These are phyloP conservation scores for Oropetium thomaeum DNA, from an alignment of 176 grass and related monocot genomes.

Conservation along the genomic window DNA sequence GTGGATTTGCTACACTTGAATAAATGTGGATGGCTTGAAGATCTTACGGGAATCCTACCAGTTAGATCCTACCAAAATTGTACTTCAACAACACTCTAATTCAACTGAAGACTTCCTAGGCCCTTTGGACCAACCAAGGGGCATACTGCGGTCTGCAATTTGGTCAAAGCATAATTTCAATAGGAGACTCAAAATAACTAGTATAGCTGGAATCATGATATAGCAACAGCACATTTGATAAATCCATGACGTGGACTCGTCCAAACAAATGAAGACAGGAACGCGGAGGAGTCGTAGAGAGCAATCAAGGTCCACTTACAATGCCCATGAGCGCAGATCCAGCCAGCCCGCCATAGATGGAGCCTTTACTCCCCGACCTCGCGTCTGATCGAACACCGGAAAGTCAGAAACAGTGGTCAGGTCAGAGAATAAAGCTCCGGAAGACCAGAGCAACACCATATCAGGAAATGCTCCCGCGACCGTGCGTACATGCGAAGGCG, in stretches of 20 bases:
- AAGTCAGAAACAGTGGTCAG: slow-evolving; percentile 20
- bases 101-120: slow-evolving; percentile 16
- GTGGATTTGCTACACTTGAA: background rate
- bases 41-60: background rate
- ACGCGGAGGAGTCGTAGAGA: background rate
- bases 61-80: background rate
- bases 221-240: slow-evolving; percentile 6
- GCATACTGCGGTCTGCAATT: background rate
- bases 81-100: background rate
- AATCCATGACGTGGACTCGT: background rate
- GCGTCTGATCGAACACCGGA: slow-evolving; percentile 56
- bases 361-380: slow-evolving; percentile 79
- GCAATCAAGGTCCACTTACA: slow-evolving; percentile 47
- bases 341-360: slow-evolving; percentile 73
- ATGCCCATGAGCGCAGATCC: slow-evolving; percentile 77
- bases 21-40: background rate
- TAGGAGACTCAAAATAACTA: background rate
- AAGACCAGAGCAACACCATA: background rate
- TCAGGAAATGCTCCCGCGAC: background rate
- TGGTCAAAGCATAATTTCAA: slow-evolving; percentile 1
- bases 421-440: slow-evolving; percentile 26
- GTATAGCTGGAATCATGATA: background rate
- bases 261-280: slow-evolving; percentile 7
- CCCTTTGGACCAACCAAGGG: background rate
- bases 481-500: slow-evolving; percentile 60